phyloP scores from a whole-genome alignment of 306 rosid species.

The Vigna unguiculata region DNA sequence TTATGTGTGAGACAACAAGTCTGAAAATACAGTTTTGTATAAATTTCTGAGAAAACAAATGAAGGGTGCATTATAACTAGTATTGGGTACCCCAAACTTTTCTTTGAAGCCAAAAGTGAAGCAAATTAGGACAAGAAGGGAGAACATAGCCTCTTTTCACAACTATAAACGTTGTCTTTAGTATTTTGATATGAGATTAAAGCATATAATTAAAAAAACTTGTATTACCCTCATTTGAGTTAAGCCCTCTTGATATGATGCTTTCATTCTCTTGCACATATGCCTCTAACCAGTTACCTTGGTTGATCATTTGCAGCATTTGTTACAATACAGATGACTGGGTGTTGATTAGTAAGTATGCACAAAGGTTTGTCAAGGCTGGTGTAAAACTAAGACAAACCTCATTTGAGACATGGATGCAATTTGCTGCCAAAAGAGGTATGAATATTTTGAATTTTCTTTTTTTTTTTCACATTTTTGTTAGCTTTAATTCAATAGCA shows the following conservation, averaged over 20 bases:
- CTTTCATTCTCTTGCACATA: conserved; percentile 26
- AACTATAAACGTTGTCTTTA: background rate
- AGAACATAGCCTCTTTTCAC: conserved; percentile 5
- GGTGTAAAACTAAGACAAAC: conserved; percentile 81
- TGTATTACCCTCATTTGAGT: conserved; percentile 14
- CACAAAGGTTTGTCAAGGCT: conserved; percentile 69
- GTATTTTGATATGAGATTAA: background rate
- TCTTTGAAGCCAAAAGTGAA: conserved; percentile 22
- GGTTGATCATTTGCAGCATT: conserved; percentile 70
- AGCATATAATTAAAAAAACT: background rate
- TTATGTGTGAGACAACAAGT: background rate
- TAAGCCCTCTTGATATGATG: conserved; percentile 17
- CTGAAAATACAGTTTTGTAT: conserved; percentile 20
- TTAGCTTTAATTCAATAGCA: conserved; percentile 26
- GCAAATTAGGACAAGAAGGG: conserved; percentile 21
- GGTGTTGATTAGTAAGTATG: conserved; percentile 78
- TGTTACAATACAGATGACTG: conserved; percentile 74
- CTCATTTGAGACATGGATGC: conserved; percentile 77
- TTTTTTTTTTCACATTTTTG: conserved; percentile 27
- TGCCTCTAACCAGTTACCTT: conserved; percentile 40
- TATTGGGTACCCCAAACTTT: conserved; percentile 12
- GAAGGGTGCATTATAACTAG: conserved; percentile 22
- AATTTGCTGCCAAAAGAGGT: conserved; percentile 83
- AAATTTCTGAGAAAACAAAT: conserved; percentile 7
- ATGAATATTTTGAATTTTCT: conserved; percentile 17